Percentiles rank a stretch among this genome's conserved stretches.
These are phyloP conservation scores for Crithidia mellificae DNA, from an alignment of 208 protist species.

Conservation along the genomic window DNA sequence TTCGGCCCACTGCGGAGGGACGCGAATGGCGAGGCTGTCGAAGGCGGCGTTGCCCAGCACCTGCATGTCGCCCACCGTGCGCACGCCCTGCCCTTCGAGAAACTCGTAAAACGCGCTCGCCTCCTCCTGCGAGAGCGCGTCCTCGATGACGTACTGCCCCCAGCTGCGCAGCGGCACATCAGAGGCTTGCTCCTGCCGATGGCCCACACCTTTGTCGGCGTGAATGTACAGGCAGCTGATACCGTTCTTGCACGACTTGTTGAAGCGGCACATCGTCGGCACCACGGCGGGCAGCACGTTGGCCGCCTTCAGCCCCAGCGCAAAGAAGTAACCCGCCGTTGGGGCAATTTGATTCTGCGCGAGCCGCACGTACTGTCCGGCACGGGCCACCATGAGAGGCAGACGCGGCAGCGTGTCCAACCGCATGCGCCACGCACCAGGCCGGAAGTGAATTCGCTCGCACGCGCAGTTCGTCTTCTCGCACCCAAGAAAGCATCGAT, in stretches of 20 bases:
- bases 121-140: constrained; percentile 26
- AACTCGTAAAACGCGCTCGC: constrained; percentile 50
- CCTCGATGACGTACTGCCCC: constrained; percentile 15
- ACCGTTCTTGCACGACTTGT: constrained; percentile 60
- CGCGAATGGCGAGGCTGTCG: constrained; percentile 54
- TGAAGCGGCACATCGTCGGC: constrained; percentile 79
- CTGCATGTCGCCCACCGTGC: constrained; percentile 81
- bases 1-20: constrained; percentile 44
- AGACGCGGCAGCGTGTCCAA: constrained; percentile 54
- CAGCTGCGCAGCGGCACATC: constrained; percentile 27
- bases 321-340: constrained; percentile 81
- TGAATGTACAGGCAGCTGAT: constrained; percentile 81
- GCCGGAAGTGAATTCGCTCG: constrained; percentile 55
- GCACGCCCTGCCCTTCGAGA: constrained; percentile 53
- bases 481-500: constrained; percentile 73
- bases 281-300: constrained; percentile 64
- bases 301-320: constrained; percentile 57
- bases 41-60: constrained; percentile 70
- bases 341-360: constrained; percentile 42
- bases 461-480: constrained; percentile 49
- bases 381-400: constrained; percentile 28
- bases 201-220: constrained; percentile 37
- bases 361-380: constrained; percentile 44
- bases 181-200: constrained; percentile 34
- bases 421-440: constrained; percentile 55